These are phyloP conservation scores for Colletotrichum sp. DNA, from an alignment of 2,329 filamentous ascomycete species.

Conservation along the genomic window DNA sequence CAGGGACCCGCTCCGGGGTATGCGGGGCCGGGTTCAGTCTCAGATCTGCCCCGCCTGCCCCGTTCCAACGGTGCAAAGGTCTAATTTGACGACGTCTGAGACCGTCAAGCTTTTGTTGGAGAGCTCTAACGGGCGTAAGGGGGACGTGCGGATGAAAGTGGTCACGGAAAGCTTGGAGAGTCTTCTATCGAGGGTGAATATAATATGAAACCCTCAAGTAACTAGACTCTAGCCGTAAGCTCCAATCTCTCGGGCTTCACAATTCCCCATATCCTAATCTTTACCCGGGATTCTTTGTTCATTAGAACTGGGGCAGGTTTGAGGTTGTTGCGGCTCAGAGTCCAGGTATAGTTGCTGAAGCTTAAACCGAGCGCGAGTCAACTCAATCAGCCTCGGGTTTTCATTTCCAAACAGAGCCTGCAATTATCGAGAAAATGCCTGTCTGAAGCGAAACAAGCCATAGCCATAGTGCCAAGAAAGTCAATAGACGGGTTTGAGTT, in stretches of 20 bases:
- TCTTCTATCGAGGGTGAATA: rapidly evolving
- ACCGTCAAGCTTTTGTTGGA: not conserved
- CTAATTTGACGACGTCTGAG: not conserved
- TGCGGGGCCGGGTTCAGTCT: not conserved
- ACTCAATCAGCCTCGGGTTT: not conserved
- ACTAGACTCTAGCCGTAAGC: not conserved
- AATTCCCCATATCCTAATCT: not conserved
- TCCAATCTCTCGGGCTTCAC: not conserved
- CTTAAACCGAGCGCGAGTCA: not conserved
- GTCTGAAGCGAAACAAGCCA: not conserved
- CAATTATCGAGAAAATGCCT: not conserved
- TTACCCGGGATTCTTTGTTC: rapidly evolving
- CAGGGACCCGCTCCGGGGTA: not conserved
- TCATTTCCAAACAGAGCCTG: not conserved
- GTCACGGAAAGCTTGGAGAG: not conserved
- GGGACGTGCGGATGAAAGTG: not conserved
- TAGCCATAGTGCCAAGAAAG: not conserved
- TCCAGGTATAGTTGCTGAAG: not conserved
- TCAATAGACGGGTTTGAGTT: not conserved
- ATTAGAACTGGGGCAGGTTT: not conserved
- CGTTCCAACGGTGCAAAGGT: not conserved
- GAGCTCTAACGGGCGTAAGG: not conserved
- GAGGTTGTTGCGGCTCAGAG: not conserved
- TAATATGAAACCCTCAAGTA: rapidly evolving
- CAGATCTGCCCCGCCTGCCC: not conserved